Evolutionary conservation across 352 stramenopile genomes (phyloP).

Genomic region (Phytophthora multivora): DNA sequence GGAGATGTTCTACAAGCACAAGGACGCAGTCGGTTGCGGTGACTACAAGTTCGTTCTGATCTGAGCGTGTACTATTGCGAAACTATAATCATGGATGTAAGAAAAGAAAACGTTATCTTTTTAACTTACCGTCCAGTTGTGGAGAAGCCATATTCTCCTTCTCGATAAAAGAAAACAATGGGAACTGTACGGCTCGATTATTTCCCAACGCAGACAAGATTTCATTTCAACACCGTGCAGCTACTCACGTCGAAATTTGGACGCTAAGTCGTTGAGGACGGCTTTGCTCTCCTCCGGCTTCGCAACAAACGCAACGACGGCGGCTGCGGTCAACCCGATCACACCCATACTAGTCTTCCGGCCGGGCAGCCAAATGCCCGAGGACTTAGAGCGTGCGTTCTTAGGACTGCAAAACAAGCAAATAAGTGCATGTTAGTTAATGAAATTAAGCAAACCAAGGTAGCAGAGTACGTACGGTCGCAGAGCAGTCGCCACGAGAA

Average conservation of each 20-base stretch:
- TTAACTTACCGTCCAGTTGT: too few relatives aligned
- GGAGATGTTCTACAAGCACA: constrained; percentile 26
- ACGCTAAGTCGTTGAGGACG: constrained; percentile 23
- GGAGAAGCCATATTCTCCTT: too few relatives aligned
- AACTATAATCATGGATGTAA: too few relatives aligned
- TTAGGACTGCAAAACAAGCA: constrained; percentile 37
- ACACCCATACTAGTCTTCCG: constrained; percentile 18
- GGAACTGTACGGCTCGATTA: too few relatives aligned
- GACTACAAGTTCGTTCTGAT: too few relatives aligned
- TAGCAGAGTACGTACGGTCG: constrained; percentile 47
- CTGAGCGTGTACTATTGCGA: too few relatives aligned
- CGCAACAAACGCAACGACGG: constrained; percentile 26
- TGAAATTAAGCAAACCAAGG: constrained; percentile 1
- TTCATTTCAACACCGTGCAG: constrained; percentile 10
- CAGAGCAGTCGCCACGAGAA: constrained; percentile 56
- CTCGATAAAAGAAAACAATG: too few relatives aligned
- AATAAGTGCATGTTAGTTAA: background rate
- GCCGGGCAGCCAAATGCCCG: constrained; percentile 30
- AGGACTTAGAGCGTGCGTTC: constrained; percentile 54
- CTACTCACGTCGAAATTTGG: constrained; percentile 34
- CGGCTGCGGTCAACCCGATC: constrained; percentile 15
- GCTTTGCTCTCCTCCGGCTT: constrained; percentile 41
- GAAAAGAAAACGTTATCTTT: too few relatives aligned
- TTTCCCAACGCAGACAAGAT: background rate
- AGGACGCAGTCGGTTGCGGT: too few relatives aligned